Base-by-base conservation (phyloP, 1,139 yeast species). In the Zygoascus sp. region DNA sequence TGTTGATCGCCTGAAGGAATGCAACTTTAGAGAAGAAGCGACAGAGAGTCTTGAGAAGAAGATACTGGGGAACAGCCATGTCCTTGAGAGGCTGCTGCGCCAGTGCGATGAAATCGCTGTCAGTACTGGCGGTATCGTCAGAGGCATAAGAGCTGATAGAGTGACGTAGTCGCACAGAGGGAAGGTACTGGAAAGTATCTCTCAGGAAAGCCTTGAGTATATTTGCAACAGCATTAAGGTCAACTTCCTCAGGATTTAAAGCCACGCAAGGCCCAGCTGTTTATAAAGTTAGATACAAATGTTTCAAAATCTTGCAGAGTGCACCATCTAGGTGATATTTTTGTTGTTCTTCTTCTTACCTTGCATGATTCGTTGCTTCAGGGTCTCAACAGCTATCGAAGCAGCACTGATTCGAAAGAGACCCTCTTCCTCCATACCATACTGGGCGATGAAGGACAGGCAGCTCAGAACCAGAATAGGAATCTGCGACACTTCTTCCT, bases 161-260 rank as follows among this genome's bases (percentile, higher is more conserved):
- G 11, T 35, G 39, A 20, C 39, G 13, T n/a, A 21, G 25, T 20
- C 39, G n/a, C 15, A 35, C 25, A 11, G 39, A 35, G 2, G 39
- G 39, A 9, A 35, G 27, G 11, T 20, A 21, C 27, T 35, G 39
- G 27, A 35, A 35, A 8, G 15, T 35, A 20, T 35, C 39, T 55
- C 96, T 73, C 53, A 88, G 69, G 59, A 76, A 88, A 47, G 81
- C 74, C 61, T 88, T 88, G 51, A 88, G 79, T 52, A 89, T 76
- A 42, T 95, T 87, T 1, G 96, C 84, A 47, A 87, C 78, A 0
- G 94, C 81, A 62, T 88, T 92, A n/a, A 84, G 77, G 60, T 86
- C 95, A 3, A 40, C 25, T 56, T 79, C 73, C 34, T 74, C 76
- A 51, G 78, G 79, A 46, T 76, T 79, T 54, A 83, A 74, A 7